Evolutionary conservation across 1,139 yeast species (phyloP).

Genomic region (Kodamaea plutei): DNA sequence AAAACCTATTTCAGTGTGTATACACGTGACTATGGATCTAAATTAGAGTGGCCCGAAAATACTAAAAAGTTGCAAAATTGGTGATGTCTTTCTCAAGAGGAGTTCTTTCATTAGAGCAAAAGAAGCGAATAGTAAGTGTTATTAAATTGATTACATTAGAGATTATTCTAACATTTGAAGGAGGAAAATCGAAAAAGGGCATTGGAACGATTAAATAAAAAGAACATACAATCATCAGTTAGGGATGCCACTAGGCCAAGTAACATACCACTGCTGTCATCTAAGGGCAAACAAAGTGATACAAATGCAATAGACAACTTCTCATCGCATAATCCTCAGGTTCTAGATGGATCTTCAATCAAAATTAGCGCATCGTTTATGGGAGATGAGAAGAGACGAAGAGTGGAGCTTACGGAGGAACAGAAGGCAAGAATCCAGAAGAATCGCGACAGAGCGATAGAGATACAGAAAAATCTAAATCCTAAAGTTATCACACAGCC

Average conservation of each 20-base stretch:
- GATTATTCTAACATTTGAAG: slow-evolving; percentile 21
- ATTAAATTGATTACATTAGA: not conserved
- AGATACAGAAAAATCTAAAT: slow-evolving; percentile 43
- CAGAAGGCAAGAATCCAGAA: slow-evolving; percentile 51
- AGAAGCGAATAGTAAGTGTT: slow-evolving; percentile 13
- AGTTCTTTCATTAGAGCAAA: slow-evolving; percentile 12
- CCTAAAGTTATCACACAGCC: no score
- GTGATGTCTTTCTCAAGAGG: slow-evolving; percentile 13
- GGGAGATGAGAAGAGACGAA: slow-evolving; percentile 15
- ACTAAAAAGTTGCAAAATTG: no score
- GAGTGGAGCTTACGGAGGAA: slow-evolving; percentile 43
- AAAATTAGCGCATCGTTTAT: slow-evolving; percentile 13
- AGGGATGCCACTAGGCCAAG: slow-evolving; percentile 15
- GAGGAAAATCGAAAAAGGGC: slow-evolving; percentile 60
- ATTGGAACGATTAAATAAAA: slow-evolving; percentile 46
- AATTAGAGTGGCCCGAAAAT: no score
- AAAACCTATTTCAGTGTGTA: no score
- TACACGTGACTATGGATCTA: no score
- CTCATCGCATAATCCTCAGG: slow-evolving; percentile 9
- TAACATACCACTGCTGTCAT: no score
- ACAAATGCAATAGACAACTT: not conserved
- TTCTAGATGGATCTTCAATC: slow-evolving; percentile 9
- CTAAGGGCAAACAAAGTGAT: not conserved
- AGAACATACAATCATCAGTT: slow-evolving; percentile 18
- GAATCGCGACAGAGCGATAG: slow-evolving; percentile 57